Conservation (phyloP, 2,329 filamentous ascomycete genomes). For the Thielaviopsis populi region DNA sequence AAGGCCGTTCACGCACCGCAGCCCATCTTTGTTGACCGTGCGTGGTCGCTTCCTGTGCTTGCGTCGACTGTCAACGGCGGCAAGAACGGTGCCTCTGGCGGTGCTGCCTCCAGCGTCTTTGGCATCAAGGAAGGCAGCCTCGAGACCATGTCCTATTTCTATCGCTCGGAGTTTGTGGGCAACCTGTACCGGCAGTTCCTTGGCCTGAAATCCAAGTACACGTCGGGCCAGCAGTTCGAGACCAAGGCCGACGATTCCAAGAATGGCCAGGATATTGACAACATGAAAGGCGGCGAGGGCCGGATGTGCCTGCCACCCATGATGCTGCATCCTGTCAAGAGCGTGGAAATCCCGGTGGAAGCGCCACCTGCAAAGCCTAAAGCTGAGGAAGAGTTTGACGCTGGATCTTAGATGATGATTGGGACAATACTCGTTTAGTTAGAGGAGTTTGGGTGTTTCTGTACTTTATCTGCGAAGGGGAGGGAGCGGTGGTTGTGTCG, state of each 20-base stretch:
- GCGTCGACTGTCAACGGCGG: slow-evolving; percentile 69
- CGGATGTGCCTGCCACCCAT: slow-evolving; percentile 86
- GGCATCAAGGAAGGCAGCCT: slow-evolving; percentile 84
- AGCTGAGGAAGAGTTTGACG: slow-evolving; percentile 30
- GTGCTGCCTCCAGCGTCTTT: slow-evolving; percentile 55
- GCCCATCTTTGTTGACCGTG: slow-evolving; percentile 71
- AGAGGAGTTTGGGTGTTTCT: slow-evolving; percentile 4
- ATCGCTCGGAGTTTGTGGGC: slow-evolving; percentile 66
- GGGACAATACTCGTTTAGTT: background rate
- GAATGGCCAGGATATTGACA: slow-evolving; percentile 32
- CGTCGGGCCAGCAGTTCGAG: slow-evolving; percentile 65
- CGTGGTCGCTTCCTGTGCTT: slow-evolving; percentile 69
- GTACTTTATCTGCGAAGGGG: background rate
- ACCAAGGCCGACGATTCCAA: slow-evolving; percentile 38
- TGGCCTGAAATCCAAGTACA: slow-evolving; percentile 63
- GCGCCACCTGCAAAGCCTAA: slow-evolving; percentile 32
- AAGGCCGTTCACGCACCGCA: slow-evolving; percentile 89
- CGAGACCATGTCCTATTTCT: slow-evolving; percentile 78
- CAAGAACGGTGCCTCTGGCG: slow-evolving; percentile 59
- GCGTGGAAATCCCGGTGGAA: slow-evolving; percentile 50
- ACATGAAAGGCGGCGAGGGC: slow-evolving; percentile 55
- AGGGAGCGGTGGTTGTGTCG: background rate
- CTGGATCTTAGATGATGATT: slow-evolving; percentile 25
- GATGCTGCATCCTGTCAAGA: slow-evolving; percentile 78
- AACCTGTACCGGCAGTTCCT: slow-evolving; percentile 79